Percentiles rank a stretch among this genome's conserved stretches.
phyloP scores from a whole-genome alignment of 352 stramenopile species.

The Lagenidium sp. region DNA sequence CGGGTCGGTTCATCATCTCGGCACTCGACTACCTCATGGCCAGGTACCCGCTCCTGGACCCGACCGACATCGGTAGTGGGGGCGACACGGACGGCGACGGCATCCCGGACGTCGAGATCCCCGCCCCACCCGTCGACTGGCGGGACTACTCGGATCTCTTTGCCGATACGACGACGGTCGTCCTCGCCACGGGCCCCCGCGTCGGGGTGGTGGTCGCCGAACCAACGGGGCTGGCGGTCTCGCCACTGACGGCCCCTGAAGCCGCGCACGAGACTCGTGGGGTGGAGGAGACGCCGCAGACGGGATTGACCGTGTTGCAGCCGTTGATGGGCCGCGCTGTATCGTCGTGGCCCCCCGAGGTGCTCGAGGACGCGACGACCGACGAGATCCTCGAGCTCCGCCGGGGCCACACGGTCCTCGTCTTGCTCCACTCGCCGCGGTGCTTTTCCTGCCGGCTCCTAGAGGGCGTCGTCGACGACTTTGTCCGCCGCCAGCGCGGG shows the following conservation, averaged over 20 bases:
- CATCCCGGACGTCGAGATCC: not conserved
- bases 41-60: slow-evolving; percentile 3
- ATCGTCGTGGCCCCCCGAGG: too few species aligned
- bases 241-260: too few species aligned
- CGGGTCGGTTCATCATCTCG: not conserved
- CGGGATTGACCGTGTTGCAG: too few species aligned
- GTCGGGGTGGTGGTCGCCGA: not conserved
- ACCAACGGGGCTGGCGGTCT: too few species aligned
- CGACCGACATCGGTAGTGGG: slow-evolving; percentile 1
- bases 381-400: not conserved
- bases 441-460: not conserved
- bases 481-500: too few species aligned
- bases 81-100: too few species aligned
- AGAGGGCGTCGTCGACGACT: too few species aligned
- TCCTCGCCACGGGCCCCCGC: not conserved
- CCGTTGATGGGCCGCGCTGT: too few species aligned
- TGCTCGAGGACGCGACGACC: not conserved
- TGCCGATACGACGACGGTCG: not conserved
- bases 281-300: too few species aligned
- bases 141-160: slow-evolving; percentile 13
- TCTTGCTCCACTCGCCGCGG: slow-evolving; percentile 5
- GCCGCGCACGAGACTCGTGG: too few species aligned
- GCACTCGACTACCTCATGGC: not conserved
- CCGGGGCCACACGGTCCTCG: not conserved
- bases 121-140: slow-evolving; percentile 2